Percentiles rank a stretch among this genome's conserved stretches.
Conservation (phyloP, 169 alveolate genomes). For the Cryptosporidium felis region DNA sequence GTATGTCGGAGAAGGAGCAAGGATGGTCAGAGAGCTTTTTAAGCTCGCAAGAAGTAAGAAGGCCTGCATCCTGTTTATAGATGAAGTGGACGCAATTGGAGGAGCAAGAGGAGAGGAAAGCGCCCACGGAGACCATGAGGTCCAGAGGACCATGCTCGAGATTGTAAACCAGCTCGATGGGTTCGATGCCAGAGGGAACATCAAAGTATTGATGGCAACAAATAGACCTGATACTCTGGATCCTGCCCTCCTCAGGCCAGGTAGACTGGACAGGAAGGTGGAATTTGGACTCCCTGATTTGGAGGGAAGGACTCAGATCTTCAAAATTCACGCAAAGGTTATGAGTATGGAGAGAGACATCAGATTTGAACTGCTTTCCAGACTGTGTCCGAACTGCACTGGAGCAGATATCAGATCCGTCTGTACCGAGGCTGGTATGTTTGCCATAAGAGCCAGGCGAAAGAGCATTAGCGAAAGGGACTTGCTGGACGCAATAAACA, state of each 20-base stretch:
- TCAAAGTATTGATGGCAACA: conserved; percentile 98
- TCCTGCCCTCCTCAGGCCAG: conserved; percentile 98
- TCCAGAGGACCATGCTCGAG: conserved; percentile 98
- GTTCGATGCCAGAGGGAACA: conserved; percentile 97
- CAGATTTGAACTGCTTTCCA: conserved; percentile 95
- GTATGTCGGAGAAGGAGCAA: conserved; percentile 97
- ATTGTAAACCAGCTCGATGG: conserved; percentile 99
- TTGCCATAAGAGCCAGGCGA: conserved; percentile 98
- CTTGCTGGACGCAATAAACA: conserved; percentile 94
- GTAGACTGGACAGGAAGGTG: conserved; percentile 97
- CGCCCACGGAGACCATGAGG: conserved; percentile 97
- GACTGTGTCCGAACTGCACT: conserved; percentile 97
- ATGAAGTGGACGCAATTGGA: conserved; percentile 97
- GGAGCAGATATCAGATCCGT: conserved; percentile 98
- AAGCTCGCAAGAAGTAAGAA: conserved; percentile 92
- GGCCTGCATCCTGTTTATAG: conserved; percentile 94
- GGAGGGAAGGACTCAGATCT: conserved; percentile 95
- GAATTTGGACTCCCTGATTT: conserved; percentile 98
- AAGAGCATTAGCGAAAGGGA: conserved; percentile 97
- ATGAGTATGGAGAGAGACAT: conserved; percentile 95
- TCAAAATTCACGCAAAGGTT: conserved; percentile 97
- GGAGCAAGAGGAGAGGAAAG: conserved; percentile 88
- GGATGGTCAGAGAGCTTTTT: conserved; percentile 95
- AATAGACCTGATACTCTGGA: conserved; percentile 98
- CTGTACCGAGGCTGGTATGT: conserved; percentile 99